Conservation (phyloP, 805 yeast genomes). For the Candida endomychidarum region DNA sequence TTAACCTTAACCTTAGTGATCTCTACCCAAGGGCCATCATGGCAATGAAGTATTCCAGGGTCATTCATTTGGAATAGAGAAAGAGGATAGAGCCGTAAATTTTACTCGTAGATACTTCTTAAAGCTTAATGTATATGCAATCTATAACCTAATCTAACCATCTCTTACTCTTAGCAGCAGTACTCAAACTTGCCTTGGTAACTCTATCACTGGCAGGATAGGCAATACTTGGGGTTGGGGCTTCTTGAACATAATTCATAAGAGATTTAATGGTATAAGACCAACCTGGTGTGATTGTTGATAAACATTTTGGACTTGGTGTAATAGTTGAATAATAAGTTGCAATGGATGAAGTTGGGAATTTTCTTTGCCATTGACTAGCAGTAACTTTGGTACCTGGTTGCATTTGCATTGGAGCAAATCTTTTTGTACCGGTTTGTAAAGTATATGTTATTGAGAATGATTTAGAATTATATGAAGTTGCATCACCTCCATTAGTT, state of each 20-base stretch:
- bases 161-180: conserved; percentile 36
- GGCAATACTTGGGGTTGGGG: conserved; percentile 64
- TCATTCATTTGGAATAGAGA: no score
- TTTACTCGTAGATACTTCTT: no score
- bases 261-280: conserved; percentile 62
- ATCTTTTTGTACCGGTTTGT: conserved; percentile 78
- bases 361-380: conserved; percentile 63
- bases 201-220: conserved; percentile 61
- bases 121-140: background rate
- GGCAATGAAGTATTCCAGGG: no score
- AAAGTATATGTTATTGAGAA: conserved; percentile 68
- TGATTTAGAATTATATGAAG: conserved; percentile 39
- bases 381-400: conserved; percentile 71
- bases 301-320: conserved; percentile 43
- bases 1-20: no score
- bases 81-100: background rate
- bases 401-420: conserved; percentile 92
- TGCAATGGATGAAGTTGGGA: conserved; percentile 66
- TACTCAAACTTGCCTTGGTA: conserved; percentile 34
- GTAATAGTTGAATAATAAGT: conserved; percentile 49
- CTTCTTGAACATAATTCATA: conserved; percentile 70
- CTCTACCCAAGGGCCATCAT: no score
- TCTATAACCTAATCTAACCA: conserved; percentile 36
- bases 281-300: conserved; percentile 89
- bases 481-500: conserved; percentile 21